Conservation (phyloP, 2,329 filamentous ascomycete species). For the Nemania bipapillata region DNA sequence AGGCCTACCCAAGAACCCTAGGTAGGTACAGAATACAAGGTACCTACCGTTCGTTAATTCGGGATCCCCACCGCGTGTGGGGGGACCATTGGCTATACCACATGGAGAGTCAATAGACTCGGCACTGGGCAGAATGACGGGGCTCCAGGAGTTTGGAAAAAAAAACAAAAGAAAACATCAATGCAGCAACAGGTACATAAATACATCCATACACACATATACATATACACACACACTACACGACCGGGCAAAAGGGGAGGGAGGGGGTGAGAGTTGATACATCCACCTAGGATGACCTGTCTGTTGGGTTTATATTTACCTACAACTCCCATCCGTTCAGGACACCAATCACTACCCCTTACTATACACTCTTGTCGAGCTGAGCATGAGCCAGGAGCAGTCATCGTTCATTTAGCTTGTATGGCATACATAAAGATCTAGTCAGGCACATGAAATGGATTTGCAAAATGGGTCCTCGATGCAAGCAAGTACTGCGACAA, state of each 20-base stretch:
- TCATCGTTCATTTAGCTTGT: neutral
- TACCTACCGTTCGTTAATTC: constrained; percentile 30
- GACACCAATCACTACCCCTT: constrained; percentile 3
- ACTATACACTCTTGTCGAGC: constrained; percentile 10
- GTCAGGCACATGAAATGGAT: neutral
- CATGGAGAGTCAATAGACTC: constrained; percentile 30
- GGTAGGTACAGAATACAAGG: constrained; percentile 13
- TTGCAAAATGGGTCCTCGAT: constrained; percentile 2
- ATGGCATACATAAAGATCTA: neutral
- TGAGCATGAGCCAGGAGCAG: constrained; percentile 11
- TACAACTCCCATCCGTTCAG: neutral
- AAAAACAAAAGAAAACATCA: constrained; percentile 30
- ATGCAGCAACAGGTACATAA: constrained; percentile 11
- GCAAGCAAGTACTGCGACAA: neutral
- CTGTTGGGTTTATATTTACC: neutral
- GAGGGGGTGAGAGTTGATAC: neutral
- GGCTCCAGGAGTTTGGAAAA: constrained; percentile 38
- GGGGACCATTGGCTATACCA: constrained; percentile 40
- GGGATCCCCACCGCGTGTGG: constrained; percentile 46
- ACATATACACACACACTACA: neutral
- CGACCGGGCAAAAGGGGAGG: neutral
- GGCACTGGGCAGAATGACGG: constrained; percentile 38
- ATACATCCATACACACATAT: neutral
- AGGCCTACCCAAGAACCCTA: too few species aligned
- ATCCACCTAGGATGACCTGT: neutral